Percentiles rank a stretch among this genome's conserved stretches.
Conservation (phyloP, 2,329 filamentous ascomycete genomes). For the Venturia asperata region DNA sequence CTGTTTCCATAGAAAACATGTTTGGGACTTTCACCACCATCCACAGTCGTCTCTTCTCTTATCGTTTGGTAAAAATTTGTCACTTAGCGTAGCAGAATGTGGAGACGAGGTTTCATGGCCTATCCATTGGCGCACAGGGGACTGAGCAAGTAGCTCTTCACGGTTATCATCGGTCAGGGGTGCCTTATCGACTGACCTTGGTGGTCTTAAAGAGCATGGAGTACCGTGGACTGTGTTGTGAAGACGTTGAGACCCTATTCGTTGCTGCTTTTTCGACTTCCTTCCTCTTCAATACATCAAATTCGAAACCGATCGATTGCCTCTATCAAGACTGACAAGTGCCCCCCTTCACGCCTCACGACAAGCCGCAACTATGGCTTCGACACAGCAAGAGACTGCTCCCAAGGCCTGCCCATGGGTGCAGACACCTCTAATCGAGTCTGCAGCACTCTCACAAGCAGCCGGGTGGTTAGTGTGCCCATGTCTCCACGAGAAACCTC, state of each 20-base stretch:
- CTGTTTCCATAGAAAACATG: not conserved
- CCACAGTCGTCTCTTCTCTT: not conserved
- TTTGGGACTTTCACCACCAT: not conserved
- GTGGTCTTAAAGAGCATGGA: not conserved
- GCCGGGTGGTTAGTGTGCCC: conserved; percentile 58
- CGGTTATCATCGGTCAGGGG: conserved; percentile 6
- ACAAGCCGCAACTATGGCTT: not conserved
- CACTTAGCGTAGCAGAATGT: not conserved
- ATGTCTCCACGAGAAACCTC: not conserved
- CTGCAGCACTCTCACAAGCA: conserved; percentile 56
- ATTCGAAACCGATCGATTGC: not conserved
- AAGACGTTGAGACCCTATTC: not conserved
- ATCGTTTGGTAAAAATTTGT: conserved; percentile 1
- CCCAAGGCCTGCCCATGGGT: conserved; percentile 35
- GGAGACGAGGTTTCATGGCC: not conserved
- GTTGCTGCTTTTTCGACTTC: not conserved
- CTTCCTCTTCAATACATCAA: not conserved
- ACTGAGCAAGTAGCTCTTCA: not conserved
- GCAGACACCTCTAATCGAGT: conserved; percentile 64
- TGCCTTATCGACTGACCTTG: not conserved
- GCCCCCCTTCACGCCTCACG: not conserved
- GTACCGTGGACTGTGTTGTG: not conserved
- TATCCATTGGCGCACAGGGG: not conserved
- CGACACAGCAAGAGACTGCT: not conserved
- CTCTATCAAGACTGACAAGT: not conserved